Evolutionary conservation across 2,329 filamentous ascomycete genomes (phyloP), one percentile per base, ranked within the genome.

Genomic region (Xylariaceae sp.): DNA sequence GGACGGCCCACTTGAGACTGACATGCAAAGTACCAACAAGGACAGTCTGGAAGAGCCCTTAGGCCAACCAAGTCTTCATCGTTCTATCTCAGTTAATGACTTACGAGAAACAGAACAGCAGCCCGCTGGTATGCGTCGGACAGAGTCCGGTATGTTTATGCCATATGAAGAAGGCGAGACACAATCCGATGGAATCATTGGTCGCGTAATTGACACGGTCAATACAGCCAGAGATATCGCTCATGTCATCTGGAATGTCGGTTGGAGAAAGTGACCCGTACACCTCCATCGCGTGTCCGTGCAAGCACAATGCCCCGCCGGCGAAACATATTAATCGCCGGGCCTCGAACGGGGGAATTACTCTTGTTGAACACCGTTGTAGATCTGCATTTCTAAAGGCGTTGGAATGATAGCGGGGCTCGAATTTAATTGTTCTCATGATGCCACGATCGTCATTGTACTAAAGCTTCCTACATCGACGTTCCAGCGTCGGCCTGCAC

Each of bases 121-220:
- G 55, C 74, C 78, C 41, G 74, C 71, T 16, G 85, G 85, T 49
- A 85, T 95, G 76, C 84, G 86, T 58, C 80, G 91, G 61, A 95
- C 89, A 18, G 78, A 84, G 47, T 94, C 89, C 37, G 91, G 90
- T 62, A 95, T 95, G 89, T 87, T 95, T 64, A 92, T 95, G 87
- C 89, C 90, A 7, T 87, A 86, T 63, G 88, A 91, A 62, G 87
- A 91, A 62, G 84, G 84, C 56, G 88, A 90, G 60, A 75, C 71
- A 67, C 78, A 70, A 44, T 74, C 78, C 56, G 76, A 79, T 48
- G 86, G 87, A 44, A 78, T 95, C 51, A 81, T 95, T 66, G 87
- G 88, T 56, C 84, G 86, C 64, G 85, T 95, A 47, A 84, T 92
- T 68, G 88, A 95, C 72, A 92, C 88, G 64, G 81, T 87, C 71